phyloP scores from a whole-genome alignment of 805 yeast species.

The Metschnikowia baotianmanensis region DNA sequence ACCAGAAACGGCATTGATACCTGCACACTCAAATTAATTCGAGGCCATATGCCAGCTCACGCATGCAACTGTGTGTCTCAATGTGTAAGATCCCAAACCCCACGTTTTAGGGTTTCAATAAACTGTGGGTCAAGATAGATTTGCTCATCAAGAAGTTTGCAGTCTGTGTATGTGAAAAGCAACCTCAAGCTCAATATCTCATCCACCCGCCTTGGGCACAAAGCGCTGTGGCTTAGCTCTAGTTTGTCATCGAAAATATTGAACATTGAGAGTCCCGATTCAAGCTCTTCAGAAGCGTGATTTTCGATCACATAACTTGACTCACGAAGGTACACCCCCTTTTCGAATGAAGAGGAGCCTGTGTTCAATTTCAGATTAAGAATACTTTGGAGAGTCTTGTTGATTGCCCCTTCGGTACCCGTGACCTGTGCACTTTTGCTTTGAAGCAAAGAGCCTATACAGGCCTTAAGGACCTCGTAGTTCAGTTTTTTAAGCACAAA shows the following conservation, averaged over 20 bases:
- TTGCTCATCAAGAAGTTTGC: conserved; percentile 33
- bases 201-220: conserved; percentile 41
- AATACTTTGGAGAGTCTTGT: conserved; percentile 25
- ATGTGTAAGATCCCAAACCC: conserved; percentile 31
- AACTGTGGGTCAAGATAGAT: conserved; percentile 49
- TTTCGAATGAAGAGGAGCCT: conserved; percentile 27
- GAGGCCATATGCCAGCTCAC: no score
- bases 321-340: conserved; percentile 30
- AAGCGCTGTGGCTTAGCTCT: conserved; percentile 46
- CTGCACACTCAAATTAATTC: no score
- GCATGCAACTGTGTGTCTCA: neutral
- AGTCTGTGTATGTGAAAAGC: conserved; percentile 59
- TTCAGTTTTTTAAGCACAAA: conserved; percentile 50
- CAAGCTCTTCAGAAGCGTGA: conserved; percentile 19
- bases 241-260: conserved; percentile 52
- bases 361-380: conserved; percentile 25
- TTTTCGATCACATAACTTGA: conserved; percentile 18
- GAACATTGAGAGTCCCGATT: conserved; percentile 41
- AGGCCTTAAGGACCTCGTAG: conserved; percentile 36
- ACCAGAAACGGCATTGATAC: no score
- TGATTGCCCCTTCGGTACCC: conserved; percentile 24
- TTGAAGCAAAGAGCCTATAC: conserved; percentile 33
- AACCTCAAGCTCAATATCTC: conserved; percentile 65
- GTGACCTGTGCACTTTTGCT: conserved; percentile 28
- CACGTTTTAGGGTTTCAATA: conserved; percentile 50